These are phyloP conservation scores for Strobilomyces echinocephalus DNA, from an alignment of 768 basidiomycete species.

Conservation along the genomic window DNA sequence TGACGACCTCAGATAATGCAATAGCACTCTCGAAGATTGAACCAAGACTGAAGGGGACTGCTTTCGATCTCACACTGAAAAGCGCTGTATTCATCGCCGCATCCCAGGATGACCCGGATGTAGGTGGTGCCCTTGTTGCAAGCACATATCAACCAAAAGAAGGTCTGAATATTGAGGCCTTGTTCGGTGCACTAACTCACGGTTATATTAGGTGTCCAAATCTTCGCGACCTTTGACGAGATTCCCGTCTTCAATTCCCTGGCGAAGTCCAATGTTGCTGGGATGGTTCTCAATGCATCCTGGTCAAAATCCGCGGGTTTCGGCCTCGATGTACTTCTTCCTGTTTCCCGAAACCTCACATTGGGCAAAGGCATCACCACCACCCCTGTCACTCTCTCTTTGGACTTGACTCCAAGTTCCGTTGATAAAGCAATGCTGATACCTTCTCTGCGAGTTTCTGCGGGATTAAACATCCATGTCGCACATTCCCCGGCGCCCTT, in stretches of 20 bases:
- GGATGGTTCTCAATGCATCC: slow-evolving; percentile 2
- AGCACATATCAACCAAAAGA: background rate
- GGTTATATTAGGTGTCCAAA: background rate
- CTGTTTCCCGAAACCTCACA: slow-evolving; percentile 5
- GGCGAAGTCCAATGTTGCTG: background rate
- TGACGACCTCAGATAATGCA: background rate
- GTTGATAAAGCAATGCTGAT: background rate
- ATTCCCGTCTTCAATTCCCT: slow-evolving; percentile 1
- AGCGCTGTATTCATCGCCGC: slow-evolving; percentile 1
- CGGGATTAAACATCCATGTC: slow-evolving; percentile 1
- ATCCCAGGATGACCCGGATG: background rate
- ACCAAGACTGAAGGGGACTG: slow-evolving; percentile 1
- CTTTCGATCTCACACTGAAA: slow-evolving; percentile 2
- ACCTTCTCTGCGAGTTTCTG: slow-evolving; percentile 1
- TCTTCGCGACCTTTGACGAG: slow-evolving; percentile 4
- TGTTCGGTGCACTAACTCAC: background rate
- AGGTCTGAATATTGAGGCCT: background rate
- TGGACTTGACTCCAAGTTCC: slow-evolving; percentile 2
- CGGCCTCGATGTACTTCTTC: background rate
- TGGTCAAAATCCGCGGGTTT: slow-evolving; percentile 1
- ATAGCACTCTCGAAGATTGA: slow-evolving; percentile 5
- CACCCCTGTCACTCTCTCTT: background rate
- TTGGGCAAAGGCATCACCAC: slow-evolving; percentile 5
- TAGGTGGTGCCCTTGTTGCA: background rate
- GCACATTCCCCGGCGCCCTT: background rate